Conservation (phyloP, 331 rosid genomes). For the Malus hybrid region DNA sequence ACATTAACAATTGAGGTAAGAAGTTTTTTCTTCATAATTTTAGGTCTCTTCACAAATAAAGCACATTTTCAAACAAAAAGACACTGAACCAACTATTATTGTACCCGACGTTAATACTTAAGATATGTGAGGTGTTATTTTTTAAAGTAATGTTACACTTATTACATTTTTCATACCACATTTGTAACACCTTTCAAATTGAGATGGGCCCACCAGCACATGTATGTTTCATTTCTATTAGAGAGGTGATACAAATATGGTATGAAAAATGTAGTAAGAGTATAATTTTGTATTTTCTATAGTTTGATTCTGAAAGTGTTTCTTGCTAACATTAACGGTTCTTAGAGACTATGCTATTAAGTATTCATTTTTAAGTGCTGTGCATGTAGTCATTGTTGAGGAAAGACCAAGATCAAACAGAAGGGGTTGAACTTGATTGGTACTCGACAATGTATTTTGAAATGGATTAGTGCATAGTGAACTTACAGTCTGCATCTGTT, state of each 20-base stretch:
- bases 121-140: not conserved
- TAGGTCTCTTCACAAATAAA: not conserved
- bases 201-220: too few species aligned
- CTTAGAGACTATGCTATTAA: not conserved
- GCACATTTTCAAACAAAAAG: not conserved
- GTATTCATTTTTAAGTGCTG: not conserved
- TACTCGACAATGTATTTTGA: not conserved
- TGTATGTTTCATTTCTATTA: too few species aligned
- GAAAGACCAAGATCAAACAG: not conserved
- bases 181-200: too few species aligned
- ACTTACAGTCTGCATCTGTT: constrained; percentile 97
- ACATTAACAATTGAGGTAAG: not conserved
- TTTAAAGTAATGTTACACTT: too few species aligned
- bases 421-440: not conserved
- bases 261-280: too few species aligned
- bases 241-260: too few species aligned
- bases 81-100: not conserved
- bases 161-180: too few species aligned
- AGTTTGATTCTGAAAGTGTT: not conserved
- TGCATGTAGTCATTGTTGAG: not conserved
- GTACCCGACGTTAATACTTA: not conserved
- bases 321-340: not conserved
- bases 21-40: not conserved
- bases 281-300: not conserved
- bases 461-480: not conserved